A percentile compares a stretch with the other conserved stretches of the same genome.
phyloP scores from a whole-genome alignment of 768 basidiomycete genomes.

The Nevesoporus exiguus region DNA sequence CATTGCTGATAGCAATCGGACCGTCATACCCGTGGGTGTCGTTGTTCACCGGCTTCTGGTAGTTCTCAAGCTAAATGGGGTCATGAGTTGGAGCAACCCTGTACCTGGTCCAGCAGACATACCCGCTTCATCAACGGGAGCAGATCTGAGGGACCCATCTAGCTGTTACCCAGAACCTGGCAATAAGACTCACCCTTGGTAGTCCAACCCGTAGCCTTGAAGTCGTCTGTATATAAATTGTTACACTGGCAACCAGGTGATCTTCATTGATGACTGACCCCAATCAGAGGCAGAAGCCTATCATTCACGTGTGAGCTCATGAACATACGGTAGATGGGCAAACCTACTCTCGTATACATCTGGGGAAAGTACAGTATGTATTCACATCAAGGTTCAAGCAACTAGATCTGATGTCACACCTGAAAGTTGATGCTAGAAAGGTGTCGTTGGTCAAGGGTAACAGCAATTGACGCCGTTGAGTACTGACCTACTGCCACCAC shows the following conservation, averaged over 20 bases:
- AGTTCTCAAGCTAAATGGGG: conserved; percentile 58
- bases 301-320: not conserved
- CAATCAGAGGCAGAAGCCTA: conserved; percentile 69
- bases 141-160: conserved; percentile 43
- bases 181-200: conserved; percentile 45
- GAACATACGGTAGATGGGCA: not conserved
- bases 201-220: conserved; percentile 68
- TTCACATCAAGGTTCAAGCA: no score
- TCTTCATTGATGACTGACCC: conserved; percentile 40
- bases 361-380: no score
- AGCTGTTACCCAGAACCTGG: not conserved
- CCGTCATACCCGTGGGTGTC: conserved; percentile 68
- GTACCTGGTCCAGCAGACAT: not conserved
- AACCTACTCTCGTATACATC: no score
- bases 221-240: conserved; percentile 48
- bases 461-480: no score
- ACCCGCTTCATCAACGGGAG: conserved; percentile 71
- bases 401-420: no score
- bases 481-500: no score
- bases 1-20: conserved; percentile 71
- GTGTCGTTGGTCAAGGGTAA: no score
- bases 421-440: no score
- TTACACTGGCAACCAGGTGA: not conserved
- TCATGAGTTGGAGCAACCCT: not conserved
- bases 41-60: conserved; percentile 69